Percentiles rank a stretch among this genome's conserved stretches.
These are phyloP conservation scores for Fagopyrum homotropicum DNA, from an alignment of 148 eudicot genomes.

Conservation along the genomic window DNA sequence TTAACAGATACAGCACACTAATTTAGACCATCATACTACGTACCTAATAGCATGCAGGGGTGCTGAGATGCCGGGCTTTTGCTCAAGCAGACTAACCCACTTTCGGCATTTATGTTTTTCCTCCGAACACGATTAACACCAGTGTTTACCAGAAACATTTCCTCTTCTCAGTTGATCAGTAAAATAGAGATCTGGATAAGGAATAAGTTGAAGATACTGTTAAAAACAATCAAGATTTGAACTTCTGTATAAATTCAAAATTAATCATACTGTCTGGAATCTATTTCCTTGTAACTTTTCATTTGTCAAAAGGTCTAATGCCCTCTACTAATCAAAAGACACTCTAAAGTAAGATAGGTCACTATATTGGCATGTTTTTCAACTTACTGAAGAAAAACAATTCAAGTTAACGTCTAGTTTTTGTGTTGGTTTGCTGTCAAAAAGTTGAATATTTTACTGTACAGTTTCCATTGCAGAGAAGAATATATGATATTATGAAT, in stretches of 20 bases:
- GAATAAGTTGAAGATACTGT: not conserved
- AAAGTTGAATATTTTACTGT: not conserved
- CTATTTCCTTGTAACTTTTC: slow-evolving; percentile 2
- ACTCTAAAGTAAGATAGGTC: slow-evolving; percentile 1
- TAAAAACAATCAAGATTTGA: not conserved
- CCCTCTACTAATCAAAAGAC: not conserved
- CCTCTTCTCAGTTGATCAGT: not conserved
- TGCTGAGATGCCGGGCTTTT: not conserved
- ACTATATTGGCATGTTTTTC: slow-evolving; percentile 5
- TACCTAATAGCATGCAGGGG: slow-evolving; percentile 3
- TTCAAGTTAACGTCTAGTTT: not conserved
- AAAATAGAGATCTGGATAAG: not conserved
- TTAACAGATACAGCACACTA: slow-evolving; percentile 2
- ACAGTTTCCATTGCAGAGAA: not conserved
- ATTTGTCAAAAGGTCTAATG: slow-evolving; percentile 13
- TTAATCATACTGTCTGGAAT: slow-evolving; percentile 8
- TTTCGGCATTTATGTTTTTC: not conserved
- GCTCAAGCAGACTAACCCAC: not conserved
- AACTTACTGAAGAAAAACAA: slow-evolving; percentile 5
- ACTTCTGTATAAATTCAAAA: not conserved
- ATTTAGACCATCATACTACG: not conserved
- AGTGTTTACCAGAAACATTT: not conserved
- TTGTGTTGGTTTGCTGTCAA: not conserved
- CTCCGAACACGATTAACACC: not conserved
- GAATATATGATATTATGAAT: not conserved